These are phyloP conservation scores for Berkeleyomyces basicola DNA, from an alignment of 2,329 filamentous ascomycete genomes.

Conservation along the genomic window DNA sequence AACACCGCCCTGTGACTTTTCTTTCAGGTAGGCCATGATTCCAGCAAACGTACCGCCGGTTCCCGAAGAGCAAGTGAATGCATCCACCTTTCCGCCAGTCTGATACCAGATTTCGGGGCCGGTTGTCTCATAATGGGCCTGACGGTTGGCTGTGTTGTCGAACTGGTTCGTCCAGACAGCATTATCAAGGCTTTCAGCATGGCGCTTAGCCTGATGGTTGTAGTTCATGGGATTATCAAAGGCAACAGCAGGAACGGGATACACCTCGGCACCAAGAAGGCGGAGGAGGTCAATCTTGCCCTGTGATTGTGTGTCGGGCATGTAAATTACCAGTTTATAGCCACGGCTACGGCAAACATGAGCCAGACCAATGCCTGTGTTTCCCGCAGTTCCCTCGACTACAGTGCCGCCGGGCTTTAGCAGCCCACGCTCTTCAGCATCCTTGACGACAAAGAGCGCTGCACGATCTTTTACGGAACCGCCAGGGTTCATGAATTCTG, in stretches of 20 bases:
- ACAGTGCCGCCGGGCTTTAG: conserved; percentile 79
- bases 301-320: conserved; percentile 97
- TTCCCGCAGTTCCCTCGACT: conserved; percentile 91
- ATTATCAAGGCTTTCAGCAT: conserved; percentile 73
- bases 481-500: conserved; percentile 97
- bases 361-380: conserved; percentile 93
- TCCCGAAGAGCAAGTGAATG: conserved; percentile 89
- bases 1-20: conserved; percentile 57
- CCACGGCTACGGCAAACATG: conserved; percentile 87
- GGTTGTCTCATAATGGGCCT: conserved; percentile 90
- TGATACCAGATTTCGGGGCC: conserved; percentile 96
- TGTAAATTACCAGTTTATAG: conserved; percentile 96
- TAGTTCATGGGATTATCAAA: conserved; percentile 95
- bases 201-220: conserved; percentile 84
- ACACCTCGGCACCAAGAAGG: conserved; percentile 82
- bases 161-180: conserved; percentile 99
- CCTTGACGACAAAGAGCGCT: conserved; percentile 80
- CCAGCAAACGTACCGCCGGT: conserved; percentile 87
- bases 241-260: conserved; percentile 86
- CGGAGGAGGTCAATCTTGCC: conserved; percentile 91
- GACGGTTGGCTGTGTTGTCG: conserved; percentile 86
- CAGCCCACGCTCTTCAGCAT: conserved; percentile 78
- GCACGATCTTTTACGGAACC: conserved; percentile 94
- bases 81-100: conserved; percentile 70
- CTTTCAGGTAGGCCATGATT: conserved; percentile 76